Conservation (phyloP, 495 filamentous ascomycete species). For the Talaromyces adpressus region DNA sequence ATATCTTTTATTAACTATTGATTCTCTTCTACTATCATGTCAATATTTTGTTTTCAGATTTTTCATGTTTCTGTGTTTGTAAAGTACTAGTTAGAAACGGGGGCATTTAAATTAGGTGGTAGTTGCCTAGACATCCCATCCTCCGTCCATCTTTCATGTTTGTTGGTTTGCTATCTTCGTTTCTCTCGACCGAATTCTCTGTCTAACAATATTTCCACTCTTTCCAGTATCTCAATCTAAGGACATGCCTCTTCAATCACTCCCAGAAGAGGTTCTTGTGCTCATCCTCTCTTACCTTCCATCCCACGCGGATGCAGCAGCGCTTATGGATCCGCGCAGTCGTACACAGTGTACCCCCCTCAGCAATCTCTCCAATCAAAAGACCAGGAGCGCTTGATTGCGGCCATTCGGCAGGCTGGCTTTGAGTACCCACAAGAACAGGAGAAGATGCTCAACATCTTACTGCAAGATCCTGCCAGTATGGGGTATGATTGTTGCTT, state of each 20-base stretch:
- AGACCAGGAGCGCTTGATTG: not conserved
- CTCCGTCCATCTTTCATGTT: not conserved
- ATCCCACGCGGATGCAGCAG: not conserved
- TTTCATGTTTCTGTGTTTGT: not conserved
- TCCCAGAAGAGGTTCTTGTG: constrained; percentile 13
- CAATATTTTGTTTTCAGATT: not conserved
- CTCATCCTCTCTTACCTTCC: constrained; percentile 14
- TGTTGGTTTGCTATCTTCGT: not conserved
- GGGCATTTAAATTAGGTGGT: not conserved
- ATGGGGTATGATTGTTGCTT: not conserved
- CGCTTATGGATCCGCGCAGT: not conserved
- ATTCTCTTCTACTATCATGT: not conserved
- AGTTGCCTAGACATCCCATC: not conserved
- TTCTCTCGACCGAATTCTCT: not conserved
- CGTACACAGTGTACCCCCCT: not conserved
- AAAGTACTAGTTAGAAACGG: not conserved
- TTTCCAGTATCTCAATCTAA: not conserved
- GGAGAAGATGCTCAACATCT: not conserved
- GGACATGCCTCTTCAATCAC: not conserved
- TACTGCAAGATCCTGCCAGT: not conserved
- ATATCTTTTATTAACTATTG: not conserved
- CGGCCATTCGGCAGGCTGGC: not conserved
- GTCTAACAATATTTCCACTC: not conserved
- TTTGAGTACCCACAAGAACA: not conserved
- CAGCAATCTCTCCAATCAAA: not conserved